Percentiles rank a stretch among this genome's conserved stretches.
These are phyloP conservation scores for Peribolospora kevripleyi DNA, from an alignment of 768 basidiomycete genomes.

Conservation along the genomic window DNA sequence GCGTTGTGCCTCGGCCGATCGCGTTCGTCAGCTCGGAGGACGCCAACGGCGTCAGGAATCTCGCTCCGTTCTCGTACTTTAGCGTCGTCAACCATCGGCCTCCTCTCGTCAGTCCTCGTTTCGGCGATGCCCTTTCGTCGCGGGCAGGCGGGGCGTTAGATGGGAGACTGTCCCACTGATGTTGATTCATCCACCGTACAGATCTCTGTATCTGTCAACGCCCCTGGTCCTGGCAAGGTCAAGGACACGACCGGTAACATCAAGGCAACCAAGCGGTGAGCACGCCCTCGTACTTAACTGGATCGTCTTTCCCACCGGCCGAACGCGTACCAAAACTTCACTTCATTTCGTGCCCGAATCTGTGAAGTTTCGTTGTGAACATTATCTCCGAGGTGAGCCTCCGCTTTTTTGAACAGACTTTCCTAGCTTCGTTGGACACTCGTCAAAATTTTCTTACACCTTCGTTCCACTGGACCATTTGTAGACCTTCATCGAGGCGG, in stretches of 20 bases:
- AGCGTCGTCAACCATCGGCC: background rate
- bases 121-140: too few relatives aligned
- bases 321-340: too few relatives aligned
- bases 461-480: conserved; percentile 23
- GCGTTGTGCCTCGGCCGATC: conserved; percentile 40
- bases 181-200: too few relatives aligned
- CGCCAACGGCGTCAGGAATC: conserved; percentile 29
- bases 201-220: too few relatives aligned
- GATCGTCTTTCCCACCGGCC: too few relatives aligned
- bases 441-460: background rate
- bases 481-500: conserved; percentile 30
- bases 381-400: background rate
- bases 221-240: background rate
- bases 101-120: background rate
- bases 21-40: conserved; percentile 41
- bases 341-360: conserved; percentile 18
- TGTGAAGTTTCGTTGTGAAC: conserved; percentile 12
- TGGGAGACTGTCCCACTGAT: too few relatives aligned
- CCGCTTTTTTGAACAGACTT: background rate
- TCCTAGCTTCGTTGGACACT: too few relatives aligned
- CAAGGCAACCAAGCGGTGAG: conserved; percentile 39
- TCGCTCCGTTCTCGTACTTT: conserved; percentile 40
- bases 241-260: conserved; percentile 43
- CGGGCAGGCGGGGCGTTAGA: too few relatives aligned
- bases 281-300: too few relatives aligned